Base-by-base conservation (phyloP, 1,284 basidiomycete genomes). In the Chalciporus sp. region DNA sequence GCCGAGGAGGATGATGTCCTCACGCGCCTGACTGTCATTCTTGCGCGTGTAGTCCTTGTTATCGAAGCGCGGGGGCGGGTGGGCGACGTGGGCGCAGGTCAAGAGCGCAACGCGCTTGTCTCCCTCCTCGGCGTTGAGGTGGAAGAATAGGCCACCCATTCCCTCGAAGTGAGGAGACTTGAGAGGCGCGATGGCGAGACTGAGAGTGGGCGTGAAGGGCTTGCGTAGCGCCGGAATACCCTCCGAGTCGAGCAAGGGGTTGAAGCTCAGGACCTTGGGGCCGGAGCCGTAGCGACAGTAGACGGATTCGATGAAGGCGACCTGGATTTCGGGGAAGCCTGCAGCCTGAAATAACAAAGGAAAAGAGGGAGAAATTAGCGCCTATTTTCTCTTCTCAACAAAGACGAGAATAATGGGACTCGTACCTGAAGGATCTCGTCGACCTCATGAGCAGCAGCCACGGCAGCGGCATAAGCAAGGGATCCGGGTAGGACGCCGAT, bases 401-500 rank as follows among this genome's bases (percentile, higher is more conserved):
- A n/a, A n/a, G n/a, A n/a, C n/a, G n/a, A n/a, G n/a, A n/a, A n/a
- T n/a, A n/a, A n/a, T n/a, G n/a, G n/a, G n/a, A n/a, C n/a, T n/a
- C n/a, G n/a, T 35, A 35, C 33, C 33, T 35, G 4, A 8, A 59
- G 52, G 51, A 61, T 55, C 45, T 41, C 17, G 6, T 49, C 27
- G 47, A 49, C 26, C 16, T 7, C 39, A 23, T 29, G 33, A 19
- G 67, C 70, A 28, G 66, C 62, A 35, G 58, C 52, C 50, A 66
- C 9, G 48, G 65, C 71, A 44, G 37, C 40, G 10, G 66, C 58
- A 56, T 41, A 33, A 53, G 62, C 57, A 58, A 72, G 65, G 49
- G 68, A 60, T 26, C 23, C 58, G 42, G 61, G 68, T 16, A 27
- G 42, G 12, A 72, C 68, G 9, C 69, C 71, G 7, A 72, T 58